These are phyloP conservation scores for Fraxinus ornus DNA, from an alignment of 305 asterid species.

Conservation along the genomic window DNA sequence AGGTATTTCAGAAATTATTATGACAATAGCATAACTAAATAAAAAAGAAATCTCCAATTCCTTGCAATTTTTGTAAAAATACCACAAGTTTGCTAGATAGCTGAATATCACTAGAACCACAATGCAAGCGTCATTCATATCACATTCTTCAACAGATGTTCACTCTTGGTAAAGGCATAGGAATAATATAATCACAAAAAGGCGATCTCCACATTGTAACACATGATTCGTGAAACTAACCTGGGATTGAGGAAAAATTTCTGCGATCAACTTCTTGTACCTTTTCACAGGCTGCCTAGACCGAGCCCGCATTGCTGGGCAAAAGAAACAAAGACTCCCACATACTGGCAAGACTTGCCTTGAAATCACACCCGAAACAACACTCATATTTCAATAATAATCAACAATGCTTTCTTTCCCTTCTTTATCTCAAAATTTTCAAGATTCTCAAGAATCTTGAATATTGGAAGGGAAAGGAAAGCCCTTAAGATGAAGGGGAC, in stretches of 20 bases:
- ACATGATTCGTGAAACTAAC: slow-evolving; percentile 43
- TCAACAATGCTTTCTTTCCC: slow-evolving; percentile 41
- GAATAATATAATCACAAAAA: not conserved
- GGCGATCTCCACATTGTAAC: not conserved
- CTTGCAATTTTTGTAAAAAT: not conserved
- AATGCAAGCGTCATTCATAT: not conserved
- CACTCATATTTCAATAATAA: slow-evolving; percentile 53
- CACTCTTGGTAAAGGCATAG: not conserved
- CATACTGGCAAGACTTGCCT: slow-evolving; percentile 99
- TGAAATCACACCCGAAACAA: slow-evolving; percentile 86
- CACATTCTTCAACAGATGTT: slow-evolving; percentile 1
- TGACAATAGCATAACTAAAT: not conserved
- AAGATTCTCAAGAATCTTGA: slow-evolving; percentile 25
- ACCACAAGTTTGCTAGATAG: slow-evolving; percentile 4
- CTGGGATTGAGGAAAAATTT: slow-evolving; percentile 85
- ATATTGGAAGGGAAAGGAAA: slow-evolving; percentile 72
- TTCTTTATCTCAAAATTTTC: slow-evolving; percentile 27
- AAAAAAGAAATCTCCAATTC: not conserved
- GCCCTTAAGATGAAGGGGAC: slow-evolving; percentile 42
- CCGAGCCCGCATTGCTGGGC: slow-evolving; percentile 92
- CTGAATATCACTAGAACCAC: not conserved
- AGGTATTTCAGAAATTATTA: not conserved
- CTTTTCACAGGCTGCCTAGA: slow-evolving; percentile 99
- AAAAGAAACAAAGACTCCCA: slow-evolving; percentile 91
- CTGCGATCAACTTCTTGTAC: slow-evolving; percentile 95